Base-by-base conservation (phyloP, 2,329 filamentous ascomycete genomes). In the Metarhizium humberi region DNA sequence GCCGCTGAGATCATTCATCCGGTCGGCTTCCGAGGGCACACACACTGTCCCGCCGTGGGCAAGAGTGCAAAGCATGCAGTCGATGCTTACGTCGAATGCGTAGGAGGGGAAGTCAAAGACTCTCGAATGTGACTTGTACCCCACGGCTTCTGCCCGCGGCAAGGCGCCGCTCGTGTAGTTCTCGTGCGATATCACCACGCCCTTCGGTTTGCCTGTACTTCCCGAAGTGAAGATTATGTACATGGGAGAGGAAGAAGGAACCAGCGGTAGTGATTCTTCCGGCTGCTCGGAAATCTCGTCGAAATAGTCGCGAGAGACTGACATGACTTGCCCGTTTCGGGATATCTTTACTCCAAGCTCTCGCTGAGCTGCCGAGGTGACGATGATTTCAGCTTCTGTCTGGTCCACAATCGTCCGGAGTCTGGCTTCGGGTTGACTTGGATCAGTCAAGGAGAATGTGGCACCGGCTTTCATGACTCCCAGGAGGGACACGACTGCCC, bases 221-320 rank as follows among this genome's bases (percentile, higher is more conserved):
- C 82, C 82, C 0, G 82, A 85, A 11, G 82, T 86, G 64, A 85
- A 86, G 62, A 85, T 83, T 61, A 85, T 79, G 57, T 78, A 79
- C 38, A 78, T 71, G 8, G 75, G 71, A 1, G 70, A 66, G 5
- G 65, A 64, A 2, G 74, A 60, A 3, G 83, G 67, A n/a, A 78
- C 72, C 0, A 56, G 51, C 0, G 73, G 72, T 1, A 74, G 62
- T 10, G 51, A 40, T 52, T 59, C 40, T 49, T 60, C 3, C 58
- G 56, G 7, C 57, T 56, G 34, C 56, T 58, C 16, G 54, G 56
- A 14, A 57, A 61, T 18, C 18, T 53, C 56, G 50, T 65, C 62
- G 42, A 68, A 60, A 42, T 66, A 62, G 5, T 66, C 60, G 16
- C 43, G n/a, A n/a, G 6, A 46, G n/a, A 73, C 60, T 13, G 67